Evolutionary conservation across 768 basidiomycete genomes (phyloP), one percentile per base, ranked within the genome.

Genomic region (Termitomyces sp.): DNA sequence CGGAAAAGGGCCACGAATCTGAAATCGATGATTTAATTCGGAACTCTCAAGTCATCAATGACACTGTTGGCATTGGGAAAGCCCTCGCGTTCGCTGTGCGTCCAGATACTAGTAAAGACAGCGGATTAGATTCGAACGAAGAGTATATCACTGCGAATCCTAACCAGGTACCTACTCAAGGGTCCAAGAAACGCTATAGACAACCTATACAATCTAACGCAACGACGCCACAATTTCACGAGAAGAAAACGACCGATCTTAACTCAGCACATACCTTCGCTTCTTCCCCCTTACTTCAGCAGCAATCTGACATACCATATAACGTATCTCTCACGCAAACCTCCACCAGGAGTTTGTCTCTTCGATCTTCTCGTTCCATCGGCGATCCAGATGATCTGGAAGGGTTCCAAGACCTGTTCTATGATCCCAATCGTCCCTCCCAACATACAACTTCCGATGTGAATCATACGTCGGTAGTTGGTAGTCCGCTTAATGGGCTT

Each of bases 351-450:
- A 69, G 63, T 32, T 71, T 73, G 27, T 75, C 72, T 57, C 79
- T 63, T 59, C 74, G 65, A 63, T 74, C 77, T 11, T 82, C 82
- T 23, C 79, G 77, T n/a, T 77, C 77, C 2, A 69, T 89, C 33
- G 80, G 82, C 10, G 77, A 74, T 53, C 76, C 79, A 0, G 84
- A 86, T 53, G 87, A 90, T 58, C 73, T 90, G 7, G 86, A 88
- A n/a, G 76, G 80, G 11, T 91, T 87, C 72, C 81, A 80, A 35
- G 86, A 90, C 62, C 72, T 91, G 7, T 91, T 91, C 68, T 90
- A 86, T 65, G 74, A 73, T 39, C 86, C 86, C 6, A 66, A 60
- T 49, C 57, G 39, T 29, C 50, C 50, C 23, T 36, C 52, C 33
- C 38, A 41, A 56, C 60, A 55, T 56, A 60, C 61, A 47, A 31